Evolutionary conservation across 176 grass and related monocot genomes (phyloP), one percentile per base, ranked within the genome.

Genomic region (Saccharum officinarum): DNA sequence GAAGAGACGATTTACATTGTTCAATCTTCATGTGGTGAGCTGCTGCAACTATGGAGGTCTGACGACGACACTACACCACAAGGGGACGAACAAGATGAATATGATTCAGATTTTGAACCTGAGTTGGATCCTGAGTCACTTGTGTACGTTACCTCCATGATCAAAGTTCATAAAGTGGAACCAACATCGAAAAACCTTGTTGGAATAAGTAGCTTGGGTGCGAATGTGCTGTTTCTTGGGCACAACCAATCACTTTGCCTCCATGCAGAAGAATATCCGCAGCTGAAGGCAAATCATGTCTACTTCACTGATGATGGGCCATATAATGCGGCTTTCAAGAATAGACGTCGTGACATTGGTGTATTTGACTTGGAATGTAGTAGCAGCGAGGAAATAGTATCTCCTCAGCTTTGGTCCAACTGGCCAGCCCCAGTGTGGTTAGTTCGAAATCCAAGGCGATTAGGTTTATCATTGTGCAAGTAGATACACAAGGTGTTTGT

Each of bases 41-140:
- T 40, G 54, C 20, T 77, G 75, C 75, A 77, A 25, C 40, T 77
- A 25, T 66, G 60, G 61, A 67, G 75, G 13, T 37, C 15, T n/a
- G 7, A 20, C 20, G 18, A 28, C 28, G 28, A 28, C 28, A 28
- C 28, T 28, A 28, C 44, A 46, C 42, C 44, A 46, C 44, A 46
- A 46, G 33, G 6, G 16, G 31, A 17, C 4, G 33, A 18, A 6
- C 50, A 57, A 37, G 73, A 52, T 11, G 73, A 75, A n/a, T 13
- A 20, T 37, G 50, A 76, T 36, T n/a, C 22, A 11, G 39, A 65
- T 46, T 65, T 30, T 20, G 40, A 76, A 0, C 31, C 5, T 23
- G 74, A 59, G 49, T 57, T 30, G 11, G 60, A 76, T 1, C 31
- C 5, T 23, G 74, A 59, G 49, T 37, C 16, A 5, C 9, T 0